Evolutionary conservation across 2,329 filamentous ascomycete genomes (phyloP).

Genomic region (Exserohilum rostratum): DNA sequence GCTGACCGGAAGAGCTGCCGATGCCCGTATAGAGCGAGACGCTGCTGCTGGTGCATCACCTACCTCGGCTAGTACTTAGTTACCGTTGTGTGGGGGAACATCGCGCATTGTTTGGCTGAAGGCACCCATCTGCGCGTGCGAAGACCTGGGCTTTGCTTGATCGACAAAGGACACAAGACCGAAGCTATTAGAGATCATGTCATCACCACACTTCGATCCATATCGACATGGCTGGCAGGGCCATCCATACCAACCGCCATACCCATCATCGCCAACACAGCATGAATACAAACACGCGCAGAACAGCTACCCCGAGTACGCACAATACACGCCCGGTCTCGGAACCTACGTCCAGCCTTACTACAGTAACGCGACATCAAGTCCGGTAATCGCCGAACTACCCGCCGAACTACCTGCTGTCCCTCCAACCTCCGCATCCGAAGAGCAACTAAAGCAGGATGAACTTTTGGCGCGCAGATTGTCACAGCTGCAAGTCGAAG

Average conservation of each 20-base stretch:
- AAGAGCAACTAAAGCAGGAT: conserved; percentile 40
- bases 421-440: conserved; percentile 33
- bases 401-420: conserved; percentile 35
- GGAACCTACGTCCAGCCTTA: conserved; percentile 27
- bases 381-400: conserved; percentile 34
- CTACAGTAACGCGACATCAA: conserved; percentile 19
- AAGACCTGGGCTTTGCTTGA: neutral
- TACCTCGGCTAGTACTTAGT: neutral
- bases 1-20: too few species aligned
- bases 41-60: neutral
- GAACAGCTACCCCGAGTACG: conserved; percentile 5
- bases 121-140: neutral
- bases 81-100: too few species aligned
- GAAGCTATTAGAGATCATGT: neutral
- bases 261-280: conserved; percentile 3
- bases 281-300: conserved; percentile 17
- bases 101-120: too few species aligned
- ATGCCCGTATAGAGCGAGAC: too few species aligned
- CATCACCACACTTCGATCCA: conserved; percentile 1
- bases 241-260: conserved; percentile 17
- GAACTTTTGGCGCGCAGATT: conserved; percentile 38
- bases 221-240: conserved; percentile 13
- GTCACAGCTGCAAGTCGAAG: conserved; percentile 36
- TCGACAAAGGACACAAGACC: neutral
- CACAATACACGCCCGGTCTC: conserved; percentile 6